phyloP scores from a whole-genome alignment of 768 basidiomycete species.

The Panaeolus cyanescens region DNA sequence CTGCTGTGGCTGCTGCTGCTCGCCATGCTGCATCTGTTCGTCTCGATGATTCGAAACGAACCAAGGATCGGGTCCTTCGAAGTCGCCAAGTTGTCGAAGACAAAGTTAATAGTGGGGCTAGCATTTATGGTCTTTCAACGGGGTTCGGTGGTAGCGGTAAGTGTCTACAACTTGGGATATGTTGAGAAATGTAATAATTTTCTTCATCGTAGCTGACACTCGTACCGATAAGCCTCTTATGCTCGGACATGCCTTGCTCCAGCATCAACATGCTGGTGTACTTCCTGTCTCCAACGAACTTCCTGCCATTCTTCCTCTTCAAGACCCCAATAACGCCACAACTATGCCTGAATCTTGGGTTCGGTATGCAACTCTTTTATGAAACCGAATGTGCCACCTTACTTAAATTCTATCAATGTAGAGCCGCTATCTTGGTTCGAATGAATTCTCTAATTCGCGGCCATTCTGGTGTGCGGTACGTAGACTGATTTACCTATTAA shows the following conservation, averaged over 20 bases:
- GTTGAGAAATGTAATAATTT: constrained; percentile 8
- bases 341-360: constrained; percentile 90
- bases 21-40: constrained; percentile 50
- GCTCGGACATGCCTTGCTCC: constrained; percentile 67
- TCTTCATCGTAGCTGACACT: constrained; percentile 65
- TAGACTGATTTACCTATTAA: not conserved
- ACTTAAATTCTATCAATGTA: constrained; percentile 39
- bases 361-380: constrained; percentile 38
- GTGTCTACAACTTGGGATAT: constrained; percentile 17
- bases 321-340: constrained; percentile 64
- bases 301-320: constrained; percentile 57
- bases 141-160: constrained; percentile 76
- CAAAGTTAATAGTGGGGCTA: constrained; percentile 68
- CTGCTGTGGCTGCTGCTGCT: constrained; percentile 69
- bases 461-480: constrained; percentile 72
- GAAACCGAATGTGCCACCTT: constrained; percentile 32
- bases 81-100: constrained; percentile 67
- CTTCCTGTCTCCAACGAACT: constrained; percentile 54
- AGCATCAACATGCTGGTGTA: constrained; percentile 74
- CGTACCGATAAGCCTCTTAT: constrained; percentile 65
- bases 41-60: constrained; percentile 38
- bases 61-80: constrained; percentile 57
- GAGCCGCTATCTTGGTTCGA: constrained; percentile 76
- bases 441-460: constrained; percentile 84
- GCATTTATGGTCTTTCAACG: constrained; percentile 82